Evolutionary conservation across 2,329 filamentous ascomycete species (phyloP), one percentile per base, ranked within the genome.

Genomic region (Cordyceps cateniannulata): DNA sequence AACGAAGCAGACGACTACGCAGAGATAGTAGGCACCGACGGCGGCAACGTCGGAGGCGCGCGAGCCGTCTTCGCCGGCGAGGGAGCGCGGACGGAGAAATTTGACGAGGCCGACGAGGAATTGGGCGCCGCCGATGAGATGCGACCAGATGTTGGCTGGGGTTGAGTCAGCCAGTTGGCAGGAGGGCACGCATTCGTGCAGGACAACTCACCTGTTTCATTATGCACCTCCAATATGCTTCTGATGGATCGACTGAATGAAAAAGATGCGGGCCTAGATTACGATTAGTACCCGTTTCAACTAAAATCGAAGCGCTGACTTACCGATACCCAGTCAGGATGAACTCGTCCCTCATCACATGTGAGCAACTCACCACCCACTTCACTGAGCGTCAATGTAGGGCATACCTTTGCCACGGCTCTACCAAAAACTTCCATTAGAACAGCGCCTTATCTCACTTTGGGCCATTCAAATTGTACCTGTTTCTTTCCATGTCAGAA

Each of bases 101-200:
- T 61, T 48, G n/a, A 60, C 25, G 8, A 68, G 62, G 10, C 62
- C 60, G 29, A 53, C 12, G 14, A 63, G 49, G 50, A 70, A 71
- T 24, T 66, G 63, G 5, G 65, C 25, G 2, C 66, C 64, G 18
- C 68, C 68, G 1, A 71, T 64, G 2, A 69, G 61, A 63, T 70
- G 68, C 3, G 69, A 67, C 69, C 69, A 71, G 12, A 71, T 71
- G 40, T 71, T 71, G 35, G 64, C 68, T 70, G 38, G 1, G 18
- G 16, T 40, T 2, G 20, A 1, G 16, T 50, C 8, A 50, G 48
- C 14, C 22, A 29, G 24, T 16, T 18, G 14, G 10, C 7, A 14
- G 12, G n/a, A 14, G 29, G 42, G n/a, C n/a, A n/a, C n/a, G n/a
- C n/a, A 18, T 20, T 14, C 45, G 18, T 8, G 32, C 22, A 24